These are phyloP conservation scores for Colletotrichum viniferum DNA, from an alignment of 2,329 filamentous ascomycete species.

Conservation along the genomic window DNA sequence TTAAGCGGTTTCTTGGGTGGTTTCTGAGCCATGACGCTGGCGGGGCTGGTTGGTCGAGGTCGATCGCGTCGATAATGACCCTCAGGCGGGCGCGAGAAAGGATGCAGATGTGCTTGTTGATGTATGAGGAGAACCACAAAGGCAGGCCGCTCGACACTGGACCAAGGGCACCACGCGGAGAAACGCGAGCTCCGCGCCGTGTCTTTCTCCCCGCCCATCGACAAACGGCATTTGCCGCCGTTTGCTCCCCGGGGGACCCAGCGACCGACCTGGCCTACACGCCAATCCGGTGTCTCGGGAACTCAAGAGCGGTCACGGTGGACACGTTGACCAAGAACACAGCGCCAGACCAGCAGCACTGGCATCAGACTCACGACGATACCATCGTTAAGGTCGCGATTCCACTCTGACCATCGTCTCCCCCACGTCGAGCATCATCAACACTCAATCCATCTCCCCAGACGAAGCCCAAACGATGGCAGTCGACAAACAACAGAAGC, in stretches of 20 bases:
- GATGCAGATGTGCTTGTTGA: not conserved
- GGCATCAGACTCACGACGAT: not conserved
- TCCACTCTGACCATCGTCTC: not conserved
- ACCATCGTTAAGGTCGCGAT: not conserved
- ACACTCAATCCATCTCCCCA: not conserved
- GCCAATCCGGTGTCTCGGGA: not conserved
- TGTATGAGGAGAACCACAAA: not conserved
- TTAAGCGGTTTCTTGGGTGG: not conserved
- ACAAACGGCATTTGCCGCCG: not conserved
- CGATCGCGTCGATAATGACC: not conserved
- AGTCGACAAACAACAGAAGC: not conserved
- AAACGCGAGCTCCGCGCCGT: not conserved
- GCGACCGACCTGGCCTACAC: not conserved
- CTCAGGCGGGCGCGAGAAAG: not conserved
- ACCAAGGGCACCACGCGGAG: not conserved
- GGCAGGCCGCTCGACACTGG: not conserved
- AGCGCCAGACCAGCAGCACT: not conserved
- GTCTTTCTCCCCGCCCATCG: not conserved
- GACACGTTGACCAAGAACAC: not conserved
- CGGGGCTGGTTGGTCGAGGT: not conserved
- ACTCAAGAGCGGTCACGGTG: not conserved
- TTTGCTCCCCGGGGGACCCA: not conserved
- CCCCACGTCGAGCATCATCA: not conserved
- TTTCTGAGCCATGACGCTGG: not conserved
- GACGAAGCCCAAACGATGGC: not conserved